These are phyloP conservation scores for Apium graveolens DNA, from an alignment of 129 eudicot species.

Conservation along the genomic window DNA sequence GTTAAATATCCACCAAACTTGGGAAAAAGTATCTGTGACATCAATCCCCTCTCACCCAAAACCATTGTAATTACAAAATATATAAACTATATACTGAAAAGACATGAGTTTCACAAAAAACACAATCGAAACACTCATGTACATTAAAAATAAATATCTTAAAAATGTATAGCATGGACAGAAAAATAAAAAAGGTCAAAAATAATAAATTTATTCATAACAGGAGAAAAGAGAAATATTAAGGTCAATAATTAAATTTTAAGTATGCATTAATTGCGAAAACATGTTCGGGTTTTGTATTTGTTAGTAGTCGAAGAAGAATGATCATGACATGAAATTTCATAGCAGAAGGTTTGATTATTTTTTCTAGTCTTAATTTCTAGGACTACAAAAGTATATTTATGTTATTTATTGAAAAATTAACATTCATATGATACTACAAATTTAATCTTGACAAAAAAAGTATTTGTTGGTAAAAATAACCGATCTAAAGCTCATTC, in stretches of 20 bases:
- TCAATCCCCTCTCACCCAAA: conserved; percentile 92
- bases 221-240: neutral
- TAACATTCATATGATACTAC: neutral
- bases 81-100: neutral
- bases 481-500: neutral
- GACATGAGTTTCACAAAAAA: neutral
- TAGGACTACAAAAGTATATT: neutral
- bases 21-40: conserved; percentile 78
- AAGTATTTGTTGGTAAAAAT: neutral
- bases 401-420: neutral
- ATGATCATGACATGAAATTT: neutral
- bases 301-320: neutral
- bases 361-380: neutral
- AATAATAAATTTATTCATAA: neutral
- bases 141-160: neutral
- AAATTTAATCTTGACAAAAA: neutral
- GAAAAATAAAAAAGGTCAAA: neutral
- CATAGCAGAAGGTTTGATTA: neutral
- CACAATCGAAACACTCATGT: neutral
- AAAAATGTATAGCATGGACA: neutral
- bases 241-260: neutral
- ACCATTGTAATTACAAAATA: conserved; percentile 64
- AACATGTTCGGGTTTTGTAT: neutral
- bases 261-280: neutral
- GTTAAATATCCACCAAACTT: conserved; percentile 96